phyloP scores from a whole-genome alignment of 2,329 filamentous ascomycete genomes.

The Trichoderma breve region DNA sequence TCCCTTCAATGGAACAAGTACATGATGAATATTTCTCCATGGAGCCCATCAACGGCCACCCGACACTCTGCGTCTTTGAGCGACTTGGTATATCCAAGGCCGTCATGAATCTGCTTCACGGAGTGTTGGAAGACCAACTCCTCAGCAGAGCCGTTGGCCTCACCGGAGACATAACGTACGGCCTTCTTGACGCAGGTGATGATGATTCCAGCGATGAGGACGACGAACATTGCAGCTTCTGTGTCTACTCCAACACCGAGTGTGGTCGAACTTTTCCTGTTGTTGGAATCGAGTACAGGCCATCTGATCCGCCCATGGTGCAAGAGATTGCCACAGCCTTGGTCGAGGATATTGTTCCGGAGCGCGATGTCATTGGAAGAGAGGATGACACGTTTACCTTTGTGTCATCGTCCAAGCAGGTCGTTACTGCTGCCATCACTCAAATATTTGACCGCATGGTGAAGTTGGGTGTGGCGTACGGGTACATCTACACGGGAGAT shows the following conservation, averaged over 20 bases:
- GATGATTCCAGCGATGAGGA: conserved; percentile 28
- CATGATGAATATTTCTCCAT: conserved; percentile 34
- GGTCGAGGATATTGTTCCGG: background rate
- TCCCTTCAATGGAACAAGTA: conserved; percentile 35
- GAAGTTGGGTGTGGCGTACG: conserved; percentile 34
- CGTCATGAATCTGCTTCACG: conserved; percentile 34
- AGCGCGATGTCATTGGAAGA: background rate
- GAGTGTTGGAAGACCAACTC: conserved; percentile 28
- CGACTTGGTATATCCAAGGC: conserved; percentile 36
- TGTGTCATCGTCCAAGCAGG: conserved; percentile 5
- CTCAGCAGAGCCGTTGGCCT: conserved; percentile 33
- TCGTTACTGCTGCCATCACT: conserved; percentile 37
- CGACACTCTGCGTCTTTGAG: conserved; percentile 34
- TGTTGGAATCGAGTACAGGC: conserved; percentile 39
- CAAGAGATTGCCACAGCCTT: conserved; percentile 28
- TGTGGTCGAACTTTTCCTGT: conserved; percentile 23
- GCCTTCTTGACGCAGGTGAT: background rate
- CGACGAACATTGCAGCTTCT: conserved; percentile 31
- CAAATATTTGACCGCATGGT: conserved; percentile 42
- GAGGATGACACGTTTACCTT: background rate
- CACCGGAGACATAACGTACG: conserved; percentile 27
- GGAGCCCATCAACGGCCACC: conserved; percentile 35
- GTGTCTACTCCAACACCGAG: conserved; percentile 22
- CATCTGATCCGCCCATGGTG: conserved; percentile 36
- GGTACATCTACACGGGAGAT: conserved; percentile 37